Percentiles rank a stretch among this genome's conserved stretches.
phyloP scores from a whole-genome alignment of 192 early-diverging fungal genomes.

The Coemansia sp. region DNA sequence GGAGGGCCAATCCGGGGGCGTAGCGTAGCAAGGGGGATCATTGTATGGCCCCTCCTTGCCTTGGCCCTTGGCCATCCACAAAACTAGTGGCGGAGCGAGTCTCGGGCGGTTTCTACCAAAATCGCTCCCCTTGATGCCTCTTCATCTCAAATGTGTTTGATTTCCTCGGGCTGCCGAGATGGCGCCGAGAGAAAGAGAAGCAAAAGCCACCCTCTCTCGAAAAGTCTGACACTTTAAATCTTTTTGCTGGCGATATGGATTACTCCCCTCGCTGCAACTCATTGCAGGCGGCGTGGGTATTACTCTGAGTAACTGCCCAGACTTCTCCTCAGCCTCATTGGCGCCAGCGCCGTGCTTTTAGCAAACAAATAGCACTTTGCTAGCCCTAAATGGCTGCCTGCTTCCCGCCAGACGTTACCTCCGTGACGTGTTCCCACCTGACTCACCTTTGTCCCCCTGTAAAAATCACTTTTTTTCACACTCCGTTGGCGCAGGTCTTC shows the following conservation, averaged over 20 bases:
- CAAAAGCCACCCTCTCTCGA: not conserved
- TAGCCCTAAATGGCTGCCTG: not conserved
- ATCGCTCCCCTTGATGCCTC: not conserved
- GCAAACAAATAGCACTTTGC: not conserved
- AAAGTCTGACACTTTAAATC: not conserved
- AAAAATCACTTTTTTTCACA: not conserved
- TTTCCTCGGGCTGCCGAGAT: not conserved
- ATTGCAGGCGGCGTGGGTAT: slow-evolving; percentile 3
- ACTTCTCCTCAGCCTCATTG: slow-evolving; percentile 2
- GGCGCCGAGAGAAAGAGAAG: not conserved
- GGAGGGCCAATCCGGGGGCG: slow-evolving; percentile 3
- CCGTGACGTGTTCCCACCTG: slow-evolving; percentile 1
- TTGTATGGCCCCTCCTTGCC: not conserved
- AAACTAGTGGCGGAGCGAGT: not conserved
- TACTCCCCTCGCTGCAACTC: not conserved
- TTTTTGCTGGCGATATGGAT: not conserved
- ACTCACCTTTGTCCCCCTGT: not conserved
- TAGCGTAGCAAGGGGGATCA: not conserved
- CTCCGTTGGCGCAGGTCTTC: not conserved
- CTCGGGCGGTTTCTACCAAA: not conserved
- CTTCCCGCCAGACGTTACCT: not conserved
- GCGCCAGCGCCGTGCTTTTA: slow-evolving; percentile 2
- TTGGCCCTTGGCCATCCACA: not conserved
- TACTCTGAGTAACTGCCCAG: slow-evolving; percentile 1
- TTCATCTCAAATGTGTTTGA: not conserved